Evolutionary conservation across 257 asterid species (phyloP).

Genomic region (Fraxinus pennsylvanica): DNA sequence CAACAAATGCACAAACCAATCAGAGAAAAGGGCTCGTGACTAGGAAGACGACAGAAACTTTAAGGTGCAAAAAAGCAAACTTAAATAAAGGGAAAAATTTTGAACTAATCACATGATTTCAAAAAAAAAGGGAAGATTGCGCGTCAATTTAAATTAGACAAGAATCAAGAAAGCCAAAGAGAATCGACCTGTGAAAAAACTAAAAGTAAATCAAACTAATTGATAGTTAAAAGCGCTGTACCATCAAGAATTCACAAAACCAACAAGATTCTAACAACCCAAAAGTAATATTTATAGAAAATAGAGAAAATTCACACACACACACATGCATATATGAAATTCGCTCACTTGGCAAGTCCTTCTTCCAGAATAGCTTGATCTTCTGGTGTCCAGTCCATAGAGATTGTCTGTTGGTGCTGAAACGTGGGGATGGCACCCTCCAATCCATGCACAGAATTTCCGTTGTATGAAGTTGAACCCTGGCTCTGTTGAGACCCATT

Average conservation of each 20-base stretch:
- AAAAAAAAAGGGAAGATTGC: constrained; percentile 8
- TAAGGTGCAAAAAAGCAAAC: constrained; percentile 17
- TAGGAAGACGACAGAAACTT: constrained; percentile 1
- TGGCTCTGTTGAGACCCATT: constrained; percentile 36
- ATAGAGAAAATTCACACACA: neutral
- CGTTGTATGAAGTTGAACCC: constrained; percentile 40
- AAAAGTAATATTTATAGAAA: neutral
- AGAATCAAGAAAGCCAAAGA: neutral
- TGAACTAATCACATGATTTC: constrained; percentile 10
- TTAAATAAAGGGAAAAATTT: constrained; percentile 13
- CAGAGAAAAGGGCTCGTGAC: constrained; percentile 6
- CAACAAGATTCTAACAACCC: neutral
- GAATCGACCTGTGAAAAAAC: neutral
- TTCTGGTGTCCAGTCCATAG: constrained; percentile 90
- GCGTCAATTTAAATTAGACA: neutral
- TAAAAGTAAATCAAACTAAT: neutral
- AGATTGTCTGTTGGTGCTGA: constrained; percentile 67
- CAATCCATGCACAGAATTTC: constrained; percentile 49
- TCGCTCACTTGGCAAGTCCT: constrained; percentile 59
- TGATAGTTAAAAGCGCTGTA: neutral
- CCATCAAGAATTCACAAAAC: constrained; percentile 3
- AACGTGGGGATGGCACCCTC: constrained; percentile 66
- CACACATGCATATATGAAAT: neutral
- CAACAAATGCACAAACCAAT: constrained; percentile 8
- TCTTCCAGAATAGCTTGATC: constrained; percentile 73